Evolutionary conservation across 768 basidiomycete species (phyloP), one percentile per base, ranked within the genome.

Genomic region (Boletus huronensis): DNA sequence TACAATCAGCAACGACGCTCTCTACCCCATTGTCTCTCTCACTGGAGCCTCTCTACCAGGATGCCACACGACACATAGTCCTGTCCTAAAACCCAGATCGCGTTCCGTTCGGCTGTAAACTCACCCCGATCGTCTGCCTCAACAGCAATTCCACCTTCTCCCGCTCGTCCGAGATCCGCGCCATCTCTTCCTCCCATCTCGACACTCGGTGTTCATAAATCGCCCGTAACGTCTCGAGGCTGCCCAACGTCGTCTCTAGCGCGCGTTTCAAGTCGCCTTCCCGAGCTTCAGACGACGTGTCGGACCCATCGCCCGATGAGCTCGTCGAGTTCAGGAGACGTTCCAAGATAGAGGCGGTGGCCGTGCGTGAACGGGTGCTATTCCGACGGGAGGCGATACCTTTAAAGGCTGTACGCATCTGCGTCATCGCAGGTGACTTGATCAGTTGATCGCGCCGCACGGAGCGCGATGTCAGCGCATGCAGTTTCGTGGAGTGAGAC

Each of bases 181-280:
- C 68, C 79, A 90, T 84, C 71, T 89, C 88, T 16, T 88, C 85
- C 36, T 76, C 70, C 83, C 87, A 88, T 39, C 88, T 74, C 45
- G 78, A 76, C 64, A 87, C 87, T 17, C 88, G 74, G 58, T 85
- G 78, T 21, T 84, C 85, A 50, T 88, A 90, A 32, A 91, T 83
- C 32, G 73, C 69, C 32, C 83, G 79, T 49, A 92, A 73, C 17
- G 79, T 75, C 26, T 79, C 78, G 23, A 90, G 76, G 60, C 87
- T 88, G 1, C 81, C 83, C 46, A 90, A 59, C 2, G 88, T 83
- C 1, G 83, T 79, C 58, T 84, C 85, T 42, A 91, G 70, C 1
- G 85, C 87, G 0, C 83, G 79, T 53, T 81, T 83, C 32, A 91
- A 72, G 40, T 89, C 87, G 48, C 78, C 81, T 57, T 88, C 86